These are phyloP conservation scores for Daldinia grandis DNA, from an alignment of 495 filamentous ascomycete species.

Conservation along the genomic window DNA sequence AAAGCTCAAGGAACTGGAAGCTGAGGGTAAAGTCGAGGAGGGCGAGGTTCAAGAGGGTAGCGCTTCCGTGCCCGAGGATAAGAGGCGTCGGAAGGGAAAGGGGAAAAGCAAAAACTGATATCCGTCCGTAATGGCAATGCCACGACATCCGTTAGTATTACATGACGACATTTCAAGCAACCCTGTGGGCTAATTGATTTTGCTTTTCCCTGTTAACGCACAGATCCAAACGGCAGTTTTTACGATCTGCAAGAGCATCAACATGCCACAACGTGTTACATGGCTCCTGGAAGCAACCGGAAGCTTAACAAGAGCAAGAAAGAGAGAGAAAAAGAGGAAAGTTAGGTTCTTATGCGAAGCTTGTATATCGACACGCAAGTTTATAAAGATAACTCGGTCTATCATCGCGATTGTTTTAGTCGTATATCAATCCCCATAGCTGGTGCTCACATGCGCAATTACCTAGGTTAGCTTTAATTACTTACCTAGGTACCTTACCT, in stretches of 20 bases:
- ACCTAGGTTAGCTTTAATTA: background rate
- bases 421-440: background rate
- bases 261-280: background rate
- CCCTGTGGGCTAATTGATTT: background rate
- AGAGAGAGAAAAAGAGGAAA: background rate
- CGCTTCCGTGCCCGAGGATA: conserved; percentile 60
- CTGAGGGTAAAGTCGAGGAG: conserved; percentile 67
- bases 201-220: background rate
- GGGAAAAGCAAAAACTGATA: conserved; percentile 51
- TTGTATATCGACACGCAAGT: background rate
- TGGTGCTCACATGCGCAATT: background rate
- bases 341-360: background rate
- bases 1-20: conserved; percentile 75
- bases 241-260: background rate
- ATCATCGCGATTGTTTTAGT: background rate
- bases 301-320: background rate
- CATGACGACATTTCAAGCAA: background rate
- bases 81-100: conserved; percentile 64
- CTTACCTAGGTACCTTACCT: background rate
- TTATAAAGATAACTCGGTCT: background rate
- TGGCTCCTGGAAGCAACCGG: background rate
- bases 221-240: background rate
- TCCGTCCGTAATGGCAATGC: background rate
- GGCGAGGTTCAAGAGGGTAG: conserved; percentile 61
- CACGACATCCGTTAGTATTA: background rate